Percentiles rank a stretch among this genome's conserved stretches.
Evolutionary conservation across 306 rosid genomes (phyloP).

Genomic region (Citrullus mucosospermus): DNA sequence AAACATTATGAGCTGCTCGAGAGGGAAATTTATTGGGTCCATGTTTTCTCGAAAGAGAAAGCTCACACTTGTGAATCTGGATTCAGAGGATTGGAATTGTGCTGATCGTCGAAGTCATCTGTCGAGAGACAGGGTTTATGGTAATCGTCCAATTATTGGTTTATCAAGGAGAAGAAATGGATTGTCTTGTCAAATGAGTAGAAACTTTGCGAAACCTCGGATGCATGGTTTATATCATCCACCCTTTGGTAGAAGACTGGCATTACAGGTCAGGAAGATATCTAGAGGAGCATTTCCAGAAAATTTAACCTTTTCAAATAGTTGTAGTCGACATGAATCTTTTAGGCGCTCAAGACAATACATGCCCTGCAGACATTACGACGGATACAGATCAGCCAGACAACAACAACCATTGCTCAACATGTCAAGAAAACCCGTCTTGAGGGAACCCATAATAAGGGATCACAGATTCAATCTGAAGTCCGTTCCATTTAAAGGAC

Average conservation of each 20-base stretch:
- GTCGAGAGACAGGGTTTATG: slow-evolving; percentile 35
- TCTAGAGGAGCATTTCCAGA: background rate
- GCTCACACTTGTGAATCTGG: slow-evolving; percentile 25
- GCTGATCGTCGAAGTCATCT: slow-evolving; percentile 56
- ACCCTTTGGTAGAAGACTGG: slow-evolving; percentile 29
- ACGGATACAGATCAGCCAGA: slow-evolving; percentile 23
- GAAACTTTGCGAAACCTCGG: slow-evolving; percentile 15
- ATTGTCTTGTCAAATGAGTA: slow-evolving; percentile 20
- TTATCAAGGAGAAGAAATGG: slow-evolving; percentile 36
- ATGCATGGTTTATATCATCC: slow-evolving; percentile 17
- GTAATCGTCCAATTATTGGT: slow-evolving; percentile 19
- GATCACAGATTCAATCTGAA: slow-evolving; percentile 19
- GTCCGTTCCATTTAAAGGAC: slow-evolving; percentile 42
- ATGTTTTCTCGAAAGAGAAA: slow-evolving; percentile 39
- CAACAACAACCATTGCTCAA: slow-evolving; percentile 20
- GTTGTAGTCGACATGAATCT: slow-evolving; percentile 20
- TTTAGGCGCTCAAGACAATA: slow-evolving; percentile 30
- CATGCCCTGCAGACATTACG: slow-evolving; percentile 26
- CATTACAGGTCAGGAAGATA: slow-evolving; percentile 23
- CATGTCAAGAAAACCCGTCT: slow-evolving; percentile 27
- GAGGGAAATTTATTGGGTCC: slow-evolving; percentile 33
- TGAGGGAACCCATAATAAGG: slow-evolving; percentile 18
- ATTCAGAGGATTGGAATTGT: slow-evolving; percentile 19
- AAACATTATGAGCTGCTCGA: slow-evolving; percentile 16
- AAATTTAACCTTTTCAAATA: slow-evolving; percentile 16